phyloP scores from a whole-genome alignment of 2,329 filamentous ascomycete genomes.

The Botrytis porri region DNA sequence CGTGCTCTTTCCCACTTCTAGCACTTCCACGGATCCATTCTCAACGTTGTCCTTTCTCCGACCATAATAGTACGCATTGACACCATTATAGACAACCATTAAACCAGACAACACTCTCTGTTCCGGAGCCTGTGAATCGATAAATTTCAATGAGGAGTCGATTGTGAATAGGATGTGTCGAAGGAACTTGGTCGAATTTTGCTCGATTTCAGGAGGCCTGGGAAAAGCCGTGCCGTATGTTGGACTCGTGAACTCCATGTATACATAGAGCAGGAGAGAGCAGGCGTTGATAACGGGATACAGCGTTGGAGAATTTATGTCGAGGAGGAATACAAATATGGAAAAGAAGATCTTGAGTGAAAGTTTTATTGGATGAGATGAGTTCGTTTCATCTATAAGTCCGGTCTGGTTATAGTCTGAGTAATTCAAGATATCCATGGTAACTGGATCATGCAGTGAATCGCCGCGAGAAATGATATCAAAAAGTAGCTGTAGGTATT shows the following conservation, averaged over 20 bases:
- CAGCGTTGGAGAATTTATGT: background rate
- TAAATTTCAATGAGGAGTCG: background rate
- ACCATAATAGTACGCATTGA: background rate
- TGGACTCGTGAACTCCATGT: background rate
- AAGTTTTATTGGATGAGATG: background rate
- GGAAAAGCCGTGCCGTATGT: background rate
- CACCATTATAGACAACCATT: background rate
- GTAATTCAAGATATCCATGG: background rate
- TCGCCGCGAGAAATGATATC: background rate
- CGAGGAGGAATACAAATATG: background rate
- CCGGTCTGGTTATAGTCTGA: background rate
- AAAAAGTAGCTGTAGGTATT: background rate
- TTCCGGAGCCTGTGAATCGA: background rate
- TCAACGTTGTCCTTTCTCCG: background rate
- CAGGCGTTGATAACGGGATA: background rate
- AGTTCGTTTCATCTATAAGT: background rate
- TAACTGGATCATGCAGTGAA: background rate
- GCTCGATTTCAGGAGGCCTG: background rate
- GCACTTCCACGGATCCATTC: background rate
- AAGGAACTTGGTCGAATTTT: background rate
- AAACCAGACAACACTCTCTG: background rate
- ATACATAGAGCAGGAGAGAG: background rate
- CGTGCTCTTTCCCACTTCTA: rapidly evolving
- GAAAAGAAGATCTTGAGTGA: background rate
- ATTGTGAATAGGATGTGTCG: background rate